These are phyloP conservation scores for Thermothielavioides terrestris DNA, from an alignment of 495 filamentous ascomycete species.

Conservation along the genomic window DNA sequence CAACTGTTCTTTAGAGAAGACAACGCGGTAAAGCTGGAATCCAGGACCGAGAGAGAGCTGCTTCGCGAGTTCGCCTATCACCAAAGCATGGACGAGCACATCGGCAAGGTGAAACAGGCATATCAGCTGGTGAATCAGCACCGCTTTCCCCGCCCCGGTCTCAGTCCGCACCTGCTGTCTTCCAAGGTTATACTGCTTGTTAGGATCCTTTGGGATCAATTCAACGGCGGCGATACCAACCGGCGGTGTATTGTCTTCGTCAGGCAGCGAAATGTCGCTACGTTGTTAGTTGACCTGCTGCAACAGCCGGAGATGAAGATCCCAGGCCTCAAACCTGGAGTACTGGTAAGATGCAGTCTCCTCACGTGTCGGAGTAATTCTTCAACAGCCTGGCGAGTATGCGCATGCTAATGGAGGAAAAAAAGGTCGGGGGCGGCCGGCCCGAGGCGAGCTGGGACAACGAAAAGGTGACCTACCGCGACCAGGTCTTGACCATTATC, in stretches of 20 bases:
- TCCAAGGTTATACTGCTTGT: conserved; percentile 62
- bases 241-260: conserved; percentile 87
- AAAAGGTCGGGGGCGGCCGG: conserved; percentile 24
- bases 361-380: no score
- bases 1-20: conserved; percentile 58
- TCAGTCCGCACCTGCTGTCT: conserved; percentile 46
- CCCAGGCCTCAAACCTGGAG: conserved; percentile 53
- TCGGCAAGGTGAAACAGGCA: conserved; percentile 52
- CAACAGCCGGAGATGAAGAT: conserved; percentile 43
- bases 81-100: conserved; percentile 40
- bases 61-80: conserved; percentile 25
- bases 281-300: conserved; percentile 59
- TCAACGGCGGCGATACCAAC: conserved; percentile 40
- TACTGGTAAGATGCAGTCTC: conserved; percentile 51
- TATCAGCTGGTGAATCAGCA: conserved; percentile 47
- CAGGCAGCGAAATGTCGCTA: conserved; percentile 65
- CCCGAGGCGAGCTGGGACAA: conserved; percentile 19
- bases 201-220: conserved; percentile 49
- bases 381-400: neutral
- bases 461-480: conserved; percentile 52
- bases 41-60: conserved; percentile 41
- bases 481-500: conserved; percentile 67
- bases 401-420: neutral
- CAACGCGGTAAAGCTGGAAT: conserved; percentile 53
- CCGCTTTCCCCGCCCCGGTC: conserved; percentile 36